A percentile compares a stretch with the other conserved stretches of the same genome.
These are phyloP conservation scores for Salicornia ramosissima DNA, from an alignment of 148 eudicot species.

Conservation along the genomic window DNA sequence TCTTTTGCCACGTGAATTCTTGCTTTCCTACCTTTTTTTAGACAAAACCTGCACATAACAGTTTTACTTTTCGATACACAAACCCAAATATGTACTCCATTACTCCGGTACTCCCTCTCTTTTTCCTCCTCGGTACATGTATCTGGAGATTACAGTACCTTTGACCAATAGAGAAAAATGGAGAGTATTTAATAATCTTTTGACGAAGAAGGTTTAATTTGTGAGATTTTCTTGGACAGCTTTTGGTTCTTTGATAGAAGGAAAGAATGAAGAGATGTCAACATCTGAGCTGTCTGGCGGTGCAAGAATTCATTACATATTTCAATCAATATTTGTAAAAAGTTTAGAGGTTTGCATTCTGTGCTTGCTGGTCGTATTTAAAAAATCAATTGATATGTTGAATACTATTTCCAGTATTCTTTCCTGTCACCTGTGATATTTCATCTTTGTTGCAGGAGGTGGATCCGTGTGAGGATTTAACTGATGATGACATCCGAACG, in stretches of 20 bases:
- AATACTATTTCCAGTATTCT: not conserved
- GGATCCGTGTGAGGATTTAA: constrained; percentile 92
- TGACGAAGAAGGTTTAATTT: not conserved
- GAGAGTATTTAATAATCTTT: not conserved
- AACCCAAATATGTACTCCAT: too few species aligned
- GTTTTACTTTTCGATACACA: too few species aligned
- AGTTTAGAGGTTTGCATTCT: constrained; percentile 75
- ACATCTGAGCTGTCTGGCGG: constrained; percentile 96
- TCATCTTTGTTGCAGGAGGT: constrained; percentile 58
- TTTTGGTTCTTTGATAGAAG: constrained; percentile 88
- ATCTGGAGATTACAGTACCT: too few species aligned
- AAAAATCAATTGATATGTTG: not conserved
- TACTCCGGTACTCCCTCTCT: too few species aligned
- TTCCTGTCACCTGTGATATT: not conserved
- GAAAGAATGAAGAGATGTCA: constrained; percentile 94
- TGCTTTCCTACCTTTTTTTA: too few species aligned
- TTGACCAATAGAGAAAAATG: too few species aligned
- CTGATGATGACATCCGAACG: constrained; percentile 93
- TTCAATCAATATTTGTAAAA: constrained; percentile 86
- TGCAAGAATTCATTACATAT: constrained; percentile 90
- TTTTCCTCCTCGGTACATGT: too few species aligned
- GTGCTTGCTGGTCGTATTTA: not conserved
- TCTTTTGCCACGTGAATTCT: too few species aligned
- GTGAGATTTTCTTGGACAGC: constrained; percentile 45
- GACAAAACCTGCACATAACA: too few species aligned